Evolutionary conservation across 1,139 yeast genomes (phyloP), one percentile per base, ranked within the genome.

Genomic region (Magnusiomyces paraingens): DNA sequence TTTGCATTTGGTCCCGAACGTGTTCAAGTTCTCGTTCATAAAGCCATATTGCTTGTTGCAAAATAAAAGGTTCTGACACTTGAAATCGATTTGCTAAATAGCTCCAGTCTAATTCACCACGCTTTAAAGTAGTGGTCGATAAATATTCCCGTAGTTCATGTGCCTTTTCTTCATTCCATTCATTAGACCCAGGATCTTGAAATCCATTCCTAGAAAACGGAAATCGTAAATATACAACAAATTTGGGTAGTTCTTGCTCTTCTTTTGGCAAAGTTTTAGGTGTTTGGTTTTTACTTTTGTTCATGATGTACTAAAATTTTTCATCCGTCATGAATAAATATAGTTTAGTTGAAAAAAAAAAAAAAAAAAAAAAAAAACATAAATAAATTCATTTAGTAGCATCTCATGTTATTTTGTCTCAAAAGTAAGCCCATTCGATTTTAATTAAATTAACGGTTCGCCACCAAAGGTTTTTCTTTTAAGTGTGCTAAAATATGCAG

Each of bases 41-140:
- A 3, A 75, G 65, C 78, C 79, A 74, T 4, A 74, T 75, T 1
- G 78, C 76, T 56, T 75, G 78, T 57, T 75, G 78, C 22, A 75
- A 70, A 2, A 75, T 63, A 53, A 74, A 75, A 6, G 73, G 69
- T 5, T 68, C 68, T 2, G 76, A 66, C 1, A 73, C 78, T 11
- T 65, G 61, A 53, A 75, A 74, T 53, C 64, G 55, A 14, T 53
- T 44, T 3, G 71, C 73, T 41, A 38, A 18, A 26, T 61, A 57
- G 32, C 32, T n/a, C 15, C 35, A 40, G 52, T 75, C 71, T 11
- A 75, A 69, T 22, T 73, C 74, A 18, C 70, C 64, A 15, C 68
- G 60, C 43, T 66, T 66, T 49, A 65, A 64, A 5, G 55, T 51
- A 22, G 70, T 55, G 39, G 68, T 62, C 2, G 77, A 71, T 10